Evolutionary conservation across 352 stramenopile species (phyloP), one percentile per base, ranked within the genome.

Genomic region (Poterioochromonas sp.): DNA sequence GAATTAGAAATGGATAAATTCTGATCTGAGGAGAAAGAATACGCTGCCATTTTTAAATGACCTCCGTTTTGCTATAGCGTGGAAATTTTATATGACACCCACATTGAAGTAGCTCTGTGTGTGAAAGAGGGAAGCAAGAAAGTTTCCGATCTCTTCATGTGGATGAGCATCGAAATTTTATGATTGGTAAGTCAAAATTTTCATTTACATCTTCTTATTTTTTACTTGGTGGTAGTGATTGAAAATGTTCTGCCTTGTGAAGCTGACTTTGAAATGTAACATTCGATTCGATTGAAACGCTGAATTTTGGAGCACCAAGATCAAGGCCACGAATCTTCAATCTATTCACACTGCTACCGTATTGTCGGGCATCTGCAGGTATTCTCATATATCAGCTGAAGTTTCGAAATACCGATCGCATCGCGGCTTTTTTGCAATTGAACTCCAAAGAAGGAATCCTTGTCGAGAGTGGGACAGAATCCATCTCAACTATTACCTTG

Each of bases 211-310:
- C 26, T 2, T 62, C 12, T 62, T 62, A 8, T 62, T 62, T 5
- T 62, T 62, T 62, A 20, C 8, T 64, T 64, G 11, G 76, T 93
- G 40, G 78, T 88, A 22, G 83, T 94, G n/a, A 85, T 94, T 73
- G 85, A 90, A 80, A 94, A 94, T 82, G 79, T 94, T 47, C 79
- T 94, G 54, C 88, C 89, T 49, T 82, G 90, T 80, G 74, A 69
- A 34, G 88, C 86, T 58, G 80, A 83, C 43, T 93, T 92, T 82
- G 87, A 92, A 83, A 79, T 94, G 0, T 89, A 90, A 81, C 83
- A 94, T 83, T 85, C 87, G 35, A 83, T 80, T 11, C 85, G 74
- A 49, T n/a, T n/a, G n/a, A n/a, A 84, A 82, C 53, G 86, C 76
- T 47, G 83, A 91, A 0, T 68, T 94, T 18, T 94, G 89, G 89